Evolutionary conservation across 108 stramenopile genomes (phyloP), one percentile per base, ranked within the genome.

Genomic region (Fragilariopsis cylindrus): DNA sequence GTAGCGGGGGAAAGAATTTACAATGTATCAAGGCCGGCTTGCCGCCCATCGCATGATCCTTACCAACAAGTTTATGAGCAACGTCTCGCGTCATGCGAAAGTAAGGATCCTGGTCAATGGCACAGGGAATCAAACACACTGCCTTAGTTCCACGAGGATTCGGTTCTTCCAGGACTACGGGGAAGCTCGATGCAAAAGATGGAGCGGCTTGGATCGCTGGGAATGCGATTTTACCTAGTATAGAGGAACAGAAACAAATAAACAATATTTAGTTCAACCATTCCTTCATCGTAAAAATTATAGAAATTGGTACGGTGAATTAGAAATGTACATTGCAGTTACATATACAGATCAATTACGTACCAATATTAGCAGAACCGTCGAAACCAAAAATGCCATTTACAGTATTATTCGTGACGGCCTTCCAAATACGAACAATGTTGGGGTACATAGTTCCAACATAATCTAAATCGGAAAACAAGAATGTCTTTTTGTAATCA

Each of bases 51-150:
- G 80, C 84, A 73, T 96, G 92, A 52, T 70, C 53, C 45, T 68
- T 50, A 21, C 71, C 60, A 16, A 88, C 89, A 55, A 96, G 60
- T 74, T 96, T 96, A 85, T 93, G 97, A 7, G 99, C 99, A 55
- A 99, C 90, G 77, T 99, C 99, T 21, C 99, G 88, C 39, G 99
- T 99, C 85, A 99, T 92, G 45, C 99, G 97, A 82, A 99, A 99
- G 88, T 99, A 99, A 5, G 99, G 98, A 82, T 99, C 99, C 85
- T 99, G 98, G 76, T 99, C 99, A 75, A 99, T 99, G 66, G 98
- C 99, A 76, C 98, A 98, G n/a, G 98, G 98, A 71, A 97, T 97
- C 67, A 98, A 82, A 72, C 94, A 96, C 16, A 87, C 82, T 53
- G 86, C 69, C 44, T 89, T 85, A 19, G 84, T 71, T 57, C 81